Evolutionary conservation across 345 rosid species (phyloP), one percentile per base, ranked within the genome.

Genomic region (Salix exigua): DNA sequence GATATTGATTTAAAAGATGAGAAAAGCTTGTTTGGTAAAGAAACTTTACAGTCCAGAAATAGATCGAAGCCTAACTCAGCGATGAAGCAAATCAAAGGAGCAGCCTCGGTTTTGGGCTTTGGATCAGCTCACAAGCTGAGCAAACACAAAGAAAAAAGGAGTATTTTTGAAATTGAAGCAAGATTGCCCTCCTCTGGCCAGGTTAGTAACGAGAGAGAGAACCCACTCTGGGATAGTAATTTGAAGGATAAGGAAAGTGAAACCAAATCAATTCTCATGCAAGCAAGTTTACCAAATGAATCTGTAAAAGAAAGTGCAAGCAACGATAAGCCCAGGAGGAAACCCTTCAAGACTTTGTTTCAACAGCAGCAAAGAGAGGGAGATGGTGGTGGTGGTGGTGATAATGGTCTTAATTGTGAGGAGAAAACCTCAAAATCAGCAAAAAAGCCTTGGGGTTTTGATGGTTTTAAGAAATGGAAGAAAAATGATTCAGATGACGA

Each of bases 401-500:
- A 76, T 9, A 75, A 46, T 69, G 75, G 79, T 26, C 11, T 66
- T 13, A 78, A 81, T 65, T 42, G 44, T 33, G 86, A 73, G 31
- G 92, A 82, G 28, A 87, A 51, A 76, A 73, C 70, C 19, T 66
- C 86, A 2, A 91, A 83, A 84, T 89, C 87, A 0, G 83, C 76
- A 0, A 87, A 88, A 78, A 88, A 86, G 64, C 94, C 87, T 76
- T 91, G 94, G 94, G 86, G 88, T 61, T 82, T 89, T 25, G 86
- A 89, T 44, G 93, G 95, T 33, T 81, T 91, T 26, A 89, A 82
- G 87, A 88, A 84, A 80, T 87, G 88, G 97, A 90, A 85, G 86
- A 90, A 77, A 78, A 81, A 73, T 69, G 87, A 88, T 79, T 87
- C 87, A 1, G 91, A 91, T 55, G 91, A 87, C 44, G 94, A 87